Base-by-base conservation (phyloP, 2,329 filamentous ascomycete species). In the Neocucurbitaria cava region DNA sequence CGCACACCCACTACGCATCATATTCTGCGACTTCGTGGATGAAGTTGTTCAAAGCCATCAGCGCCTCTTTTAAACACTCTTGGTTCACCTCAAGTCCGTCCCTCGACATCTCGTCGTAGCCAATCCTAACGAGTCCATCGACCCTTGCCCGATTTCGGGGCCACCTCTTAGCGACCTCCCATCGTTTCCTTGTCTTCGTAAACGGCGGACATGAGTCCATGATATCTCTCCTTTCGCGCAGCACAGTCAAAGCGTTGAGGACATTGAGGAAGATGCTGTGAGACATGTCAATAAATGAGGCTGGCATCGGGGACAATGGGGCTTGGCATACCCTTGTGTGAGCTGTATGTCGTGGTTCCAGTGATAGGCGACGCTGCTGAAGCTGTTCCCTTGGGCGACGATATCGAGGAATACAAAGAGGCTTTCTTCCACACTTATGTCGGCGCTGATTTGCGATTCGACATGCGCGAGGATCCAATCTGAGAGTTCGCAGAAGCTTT, bases 351-450 rank as follows among this genome's bases (percentile, higher is more conserved):
- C 71, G 47, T 76, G 72, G 47, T 71, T 59, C 73, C 73, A 76
- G 40, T 58, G 59, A 41, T 71, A 72, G 10, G 72, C 70, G 2
- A 71, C 63, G 18, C 53, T 49, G 46, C 59, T 67, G 61, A 76
- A 75, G 59, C 65, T 71, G 54, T 72, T 73, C 9, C 72, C 73
- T 53, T 73, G 71, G 6, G 71, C 73, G 26, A 72, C 71, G 38
- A 76, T 70, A 36, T 76, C 73, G 49, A 76, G 59, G 54, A 76
- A 76, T 6, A 76, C 66, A 42, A 76, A 72, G 9, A 76, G 56
- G 51, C 70, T 70, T 61, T 76, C 73, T 55, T 76, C 72, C 10
- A 76, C 64, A 52, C 69, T 74, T 54, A 74, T 68, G 46, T 71
- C 67, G 18, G 62, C 53, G 1, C 65, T 56, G n/a, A 69, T 56